Conservation (phyloP, 495 filamentous ascomycete genomes). For the Podospora anserina region DNA sequence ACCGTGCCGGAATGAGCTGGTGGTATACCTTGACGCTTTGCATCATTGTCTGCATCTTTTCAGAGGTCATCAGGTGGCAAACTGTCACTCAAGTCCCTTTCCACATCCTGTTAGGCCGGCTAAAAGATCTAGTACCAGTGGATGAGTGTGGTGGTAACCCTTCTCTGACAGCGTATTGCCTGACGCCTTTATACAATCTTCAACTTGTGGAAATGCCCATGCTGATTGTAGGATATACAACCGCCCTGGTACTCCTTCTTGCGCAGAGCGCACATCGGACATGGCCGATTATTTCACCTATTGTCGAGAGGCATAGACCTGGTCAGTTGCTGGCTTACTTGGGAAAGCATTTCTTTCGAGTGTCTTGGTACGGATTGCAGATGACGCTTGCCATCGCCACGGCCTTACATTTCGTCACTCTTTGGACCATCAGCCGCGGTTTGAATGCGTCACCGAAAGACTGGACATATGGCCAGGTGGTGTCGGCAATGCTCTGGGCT, state of each 20-base stretch:
- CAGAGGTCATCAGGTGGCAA: background rate
- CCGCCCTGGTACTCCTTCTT: background rate
- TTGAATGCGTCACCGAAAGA: background rate
- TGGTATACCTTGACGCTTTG: background rate
- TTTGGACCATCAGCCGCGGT: background rate
- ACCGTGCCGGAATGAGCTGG: constrained; percentile 1
- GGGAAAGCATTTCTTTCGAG: background rate
- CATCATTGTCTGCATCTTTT: background rate
- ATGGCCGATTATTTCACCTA: background rate
- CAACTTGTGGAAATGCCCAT: background rate
- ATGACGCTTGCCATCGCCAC: background rate
- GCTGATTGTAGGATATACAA: background rate
- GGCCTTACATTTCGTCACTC: background rate
- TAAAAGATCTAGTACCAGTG: background rate
- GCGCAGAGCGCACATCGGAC: background rate
- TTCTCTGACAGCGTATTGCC: constrained; percentile 1
- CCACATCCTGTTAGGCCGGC: background rate
- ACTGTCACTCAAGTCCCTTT: background rate
- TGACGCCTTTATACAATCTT: background rate
- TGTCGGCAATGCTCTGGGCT: background rate
- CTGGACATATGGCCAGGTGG: background rate
- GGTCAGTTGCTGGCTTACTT: background rate
- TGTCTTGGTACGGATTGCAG: background rate
- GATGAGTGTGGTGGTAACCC: constrained; percentile 1
- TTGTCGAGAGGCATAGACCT: background rate